A percentile compares a stretch with the other conserved stretches of the same genome.
Evolutionary conservation across 2,329 filamentous ascomycete species (phyloP).

Genomic region (Proliferodiscus dingleyae): DNA sequence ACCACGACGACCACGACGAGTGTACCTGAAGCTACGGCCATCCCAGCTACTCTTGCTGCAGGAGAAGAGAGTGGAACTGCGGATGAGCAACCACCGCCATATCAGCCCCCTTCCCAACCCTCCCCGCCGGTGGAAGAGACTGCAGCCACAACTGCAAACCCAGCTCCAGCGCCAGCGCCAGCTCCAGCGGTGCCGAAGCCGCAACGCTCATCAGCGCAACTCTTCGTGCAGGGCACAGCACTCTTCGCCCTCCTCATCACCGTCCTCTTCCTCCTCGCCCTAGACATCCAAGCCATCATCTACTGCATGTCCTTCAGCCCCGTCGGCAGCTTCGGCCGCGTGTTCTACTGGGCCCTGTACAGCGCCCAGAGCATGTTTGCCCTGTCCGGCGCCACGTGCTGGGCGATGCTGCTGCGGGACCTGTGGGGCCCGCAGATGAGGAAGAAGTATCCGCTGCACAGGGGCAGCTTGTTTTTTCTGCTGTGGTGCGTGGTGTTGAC

Average conservation of each 20-base stretch:
- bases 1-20: neutral
- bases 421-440: conserved; percentile 9
- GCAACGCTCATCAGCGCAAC: conserved; percentile 8
- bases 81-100: conserved; percentile 16
- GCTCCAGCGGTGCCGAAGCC: neutral
- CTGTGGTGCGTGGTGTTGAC: neutral
- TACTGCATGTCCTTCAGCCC: conserved; percentile 5
- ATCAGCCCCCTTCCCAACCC: too few relatives aligned
- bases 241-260: conserved; percentile 1
- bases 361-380: neutral
- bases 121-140: too few relatives aligned
- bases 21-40: neutral
- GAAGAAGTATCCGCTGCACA: conserved; percentile 7
- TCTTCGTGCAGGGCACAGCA: conserved; percentile 11
- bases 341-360: conserved; percentile 8
- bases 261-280: conserved; percentile 2
- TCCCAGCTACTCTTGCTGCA: neutral
- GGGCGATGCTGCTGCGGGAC: conserved; percentile 10
- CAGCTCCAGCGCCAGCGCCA: too few relatives aligned
- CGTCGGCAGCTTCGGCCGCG: neutral
- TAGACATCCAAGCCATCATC: conserved; percentile 5
- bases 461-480: neutral
- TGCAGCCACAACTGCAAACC: too few relatives aligned
- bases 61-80: neutral
- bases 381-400: conserved; percentile 4